These are phyloP conservation scores for Vitis hybrid DNA, from an alignment of 177 flowering plant species.

Conservation along the genomic window DNA sequence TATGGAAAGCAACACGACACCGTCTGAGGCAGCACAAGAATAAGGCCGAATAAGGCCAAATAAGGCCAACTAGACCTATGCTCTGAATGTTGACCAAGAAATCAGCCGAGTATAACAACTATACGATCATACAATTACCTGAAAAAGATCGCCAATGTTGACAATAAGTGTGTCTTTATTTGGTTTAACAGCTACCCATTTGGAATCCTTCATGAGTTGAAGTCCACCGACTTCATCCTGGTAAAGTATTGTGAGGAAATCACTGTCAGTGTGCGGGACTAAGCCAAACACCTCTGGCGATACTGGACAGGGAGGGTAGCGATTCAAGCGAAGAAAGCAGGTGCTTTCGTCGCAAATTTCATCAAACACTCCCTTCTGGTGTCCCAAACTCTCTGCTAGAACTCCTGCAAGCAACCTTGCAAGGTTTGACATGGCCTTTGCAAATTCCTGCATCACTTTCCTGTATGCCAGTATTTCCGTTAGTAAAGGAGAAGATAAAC, in stretches of 20 bases:
- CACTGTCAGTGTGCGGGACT: slow-evolving; percentile 84
- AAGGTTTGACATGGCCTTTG: slow-evolving; percentile 54
- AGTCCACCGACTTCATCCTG: slow-evolving; percentile 87
- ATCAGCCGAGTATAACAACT: too few species aligned
- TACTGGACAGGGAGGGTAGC: slow-evolving; percentile 59
- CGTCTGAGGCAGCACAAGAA: too few species aligned
- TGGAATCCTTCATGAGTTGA: slow-evolving; percentile 71
- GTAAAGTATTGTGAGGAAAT: slow-evolving; percentile 68
- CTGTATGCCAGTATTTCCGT: slow-evolving; percentile 21
- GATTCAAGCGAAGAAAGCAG: slow-evolving; percentile 72
- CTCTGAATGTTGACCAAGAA: too few species aligned
- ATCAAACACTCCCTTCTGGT: slow-evolving; percentile 23
- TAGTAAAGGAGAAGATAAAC: neutral
- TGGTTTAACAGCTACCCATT: slow-evolving; percentile 77
- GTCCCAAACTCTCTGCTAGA: slow-evolving; percentile 52
- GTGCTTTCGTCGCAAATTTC: slow-evolving; percentile 47
- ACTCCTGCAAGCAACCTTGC: slow-evolving; percentile 55
- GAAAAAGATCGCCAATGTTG: slow-evolving; percentile 85
- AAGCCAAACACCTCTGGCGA: slow-evolving; percentile 51
- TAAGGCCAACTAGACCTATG: too few species aligned
- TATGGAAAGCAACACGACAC: too few species aligned
- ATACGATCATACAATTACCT: slow-evolving; percentile 39
- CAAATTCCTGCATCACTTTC: slow-evolving; percentile 54
- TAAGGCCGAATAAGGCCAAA: too few species aligned
- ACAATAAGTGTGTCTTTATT: slow-evolving; percentile 62